phyloP scores from a whole-genome alignment of 164 flowering plant species.

The Sextonia rubra region DNA sequence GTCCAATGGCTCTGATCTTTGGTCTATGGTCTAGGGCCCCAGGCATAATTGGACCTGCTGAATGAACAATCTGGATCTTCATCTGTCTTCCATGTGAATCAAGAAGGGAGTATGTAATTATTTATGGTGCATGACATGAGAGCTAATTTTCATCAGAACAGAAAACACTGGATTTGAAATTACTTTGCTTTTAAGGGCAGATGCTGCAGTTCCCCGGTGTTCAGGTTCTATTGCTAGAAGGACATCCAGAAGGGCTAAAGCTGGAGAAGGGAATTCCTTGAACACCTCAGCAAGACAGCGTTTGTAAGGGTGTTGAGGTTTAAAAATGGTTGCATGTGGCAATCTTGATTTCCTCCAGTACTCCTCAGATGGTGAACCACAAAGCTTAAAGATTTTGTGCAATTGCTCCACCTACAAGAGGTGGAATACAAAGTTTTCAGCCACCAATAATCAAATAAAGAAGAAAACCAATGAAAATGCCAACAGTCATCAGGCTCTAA shows the following conservation, averaged over 20 bases:
- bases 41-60: not conserved
- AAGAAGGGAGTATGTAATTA: not conserved
- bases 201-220: constrained; percentile 61
- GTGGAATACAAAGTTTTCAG: not conserved
- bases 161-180: not conserved
- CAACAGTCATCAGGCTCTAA: not conserved
- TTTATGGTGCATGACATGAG: not conserved
- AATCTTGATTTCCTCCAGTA: constrained; percentile 77
- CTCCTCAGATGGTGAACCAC: constrained; percentile 90
- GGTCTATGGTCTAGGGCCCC: not conserved
- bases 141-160: not conserved
- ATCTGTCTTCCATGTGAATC: no score
- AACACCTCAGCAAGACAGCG: constrained; percentile 67
- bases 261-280: constrained; percentile 67
- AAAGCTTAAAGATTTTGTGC: constrained; percentile 90
- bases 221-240: constrained; percentile 82
- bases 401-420: constrained; percentile 70
- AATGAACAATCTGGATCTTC: no score
- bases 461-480: constrained; percentile 1
- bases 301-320: constrained; percentile 75
- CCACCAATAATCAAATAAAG: not conserved
- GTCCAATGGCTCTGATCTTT: not conserved
- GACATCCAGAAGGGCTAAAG: constrained; percentile 62
- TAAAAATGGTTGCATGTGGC: constrained; percentile 82
- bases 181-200: constrained; percentile 78